Conservation (phyloP, 768 basidiomycete genomes). For the Rhizopogon rudus region DNA sequence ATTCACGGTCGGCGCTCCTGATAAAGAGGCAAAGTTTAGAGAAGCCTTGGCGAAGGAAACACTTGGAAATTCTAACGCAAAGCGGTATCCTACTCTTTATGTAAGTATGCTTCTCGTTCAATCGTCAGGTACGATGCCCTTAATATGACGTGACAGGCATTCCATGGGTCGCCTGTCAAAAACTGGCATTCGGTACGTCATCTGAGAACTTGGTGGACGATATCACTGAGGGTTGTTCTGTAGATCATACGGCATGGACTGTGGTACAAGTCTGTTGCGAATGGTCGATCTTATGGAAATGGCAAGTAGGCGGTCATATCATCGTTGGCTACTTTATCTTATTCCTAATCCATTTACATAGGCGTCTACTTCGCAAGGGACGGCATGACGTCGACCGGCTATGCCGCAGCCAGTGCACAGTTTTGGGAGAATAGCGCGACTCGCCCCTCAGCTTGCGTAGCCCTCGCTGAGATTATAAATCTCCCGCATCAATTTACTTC, state of each 20-base stretch:
- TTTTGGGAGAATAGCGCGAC: constrained; percentile 50
- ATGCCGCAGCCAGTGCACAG: constrained; percentile 29
- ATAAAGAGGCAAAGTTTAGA: constrained; percentile 64
- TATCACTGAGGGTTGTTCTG: not conserved
- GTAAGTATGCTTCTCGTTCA: not conserved
- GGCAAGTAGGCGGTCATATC: constrained; percentile 30
- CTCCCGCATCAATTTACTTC: constrained; percentile 47
- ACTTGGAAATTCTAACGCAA: constrained; percentile 33
- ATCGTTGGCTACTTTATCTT: not conserved
- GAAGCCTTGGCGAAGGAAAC: constrained; percentile 38
- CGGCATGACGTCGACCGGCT: constrained; percentile 42
- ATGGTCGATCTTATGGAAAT: constrained; percentile 63
- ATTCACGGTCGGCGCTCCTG: constrained; percentile 67
- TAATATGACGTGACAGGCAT: constrained; percentile 39
- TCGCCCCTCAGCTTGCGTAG: constrained; percentile 43
- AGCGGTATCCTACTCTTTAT: constrained; percentile 24
- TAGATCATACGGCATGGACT: constrained; percentile 72
- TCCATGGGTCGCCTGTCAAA: constrained; percentile 58
- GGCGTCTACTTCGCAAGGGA: constrained; percentile 70
- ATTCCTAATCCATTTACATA: constrained; percentile 12
- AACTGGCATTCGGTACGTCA: constrained; percentile 67
- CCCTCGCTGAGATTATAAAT: constrained; percentile 66
- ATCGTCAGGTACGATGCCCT: not conserved
- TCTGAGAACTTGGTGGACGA: not conserved
- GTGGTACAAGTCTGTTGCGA: constrained; percentile 49